Percentiles rank a stretch among this genome's conserved stretches.
These are phyloP conservation scores for Meripilus lineatus DNA, from an alignment of 1,284 basidiomycete species.

Conservation along the genomic window DNA sequence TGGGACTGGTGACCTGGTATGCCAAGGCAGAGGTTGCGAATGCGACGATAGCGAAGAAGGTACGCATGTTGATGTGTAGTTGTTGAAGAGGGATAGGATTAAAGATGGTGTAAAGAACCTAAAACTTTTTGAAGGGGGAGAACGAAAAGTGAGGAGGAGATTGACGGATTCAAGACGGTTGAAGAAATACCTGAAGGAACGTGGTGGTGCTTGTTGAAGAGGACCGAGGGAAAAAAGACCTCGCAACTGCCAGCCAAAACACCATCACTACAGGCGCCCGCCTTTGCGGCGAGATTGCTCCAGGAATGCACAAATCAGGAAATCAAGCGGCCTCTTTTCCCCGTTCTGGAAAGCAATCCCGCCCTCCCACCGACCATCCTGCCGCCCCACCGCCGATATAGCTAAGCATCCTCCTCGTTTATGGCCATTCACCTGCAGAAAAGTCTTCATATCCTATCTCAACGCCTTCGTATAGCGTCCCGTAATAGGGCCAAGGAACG, in stretches of 20 bases:
- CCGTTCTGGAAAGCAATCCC: constrained; percentile 1
- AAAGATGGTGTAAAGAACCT: constrained; percentile 9
- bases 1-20: constrained; percentile 56
- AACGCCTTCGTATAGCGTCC: too few species aligned
- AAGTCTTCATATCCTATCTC: too few species aligned
- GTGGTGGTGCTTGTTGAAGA: constrained; percentile 9
- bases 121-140: constrained; percentile 2
- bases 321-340: constrained; percentile 1
- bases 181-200: constrained; percentile 9
- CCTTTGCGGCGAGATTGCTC: background rate
- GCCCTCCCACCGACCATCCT: constrained; percentile 1
- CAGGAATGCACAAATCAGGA: background rate
- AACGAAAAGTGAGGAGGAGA: constrained; percentile 2
- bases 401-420: too few species aligned
- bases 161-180: constrained; percentile 3
- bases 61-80: constrained; percentile 38
- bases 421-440: too few species aligned
- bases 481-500: too few species aligned
- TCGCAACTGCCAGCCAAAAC: background rate
- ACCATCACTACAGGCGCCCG: constrained; percentile 1
- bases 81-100: constrained; percentile 5
- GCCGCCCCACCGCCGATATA: too few species aligned
- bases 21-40: constrained; percentile 54
- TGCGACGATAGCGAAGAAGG: constrained; percentile 40
- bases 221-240: constrained; percentile 7